Base-by-base conservation (phyloP, 2,329 filamentous ascomycete species). In the Claviceps purpurea region DNA sequence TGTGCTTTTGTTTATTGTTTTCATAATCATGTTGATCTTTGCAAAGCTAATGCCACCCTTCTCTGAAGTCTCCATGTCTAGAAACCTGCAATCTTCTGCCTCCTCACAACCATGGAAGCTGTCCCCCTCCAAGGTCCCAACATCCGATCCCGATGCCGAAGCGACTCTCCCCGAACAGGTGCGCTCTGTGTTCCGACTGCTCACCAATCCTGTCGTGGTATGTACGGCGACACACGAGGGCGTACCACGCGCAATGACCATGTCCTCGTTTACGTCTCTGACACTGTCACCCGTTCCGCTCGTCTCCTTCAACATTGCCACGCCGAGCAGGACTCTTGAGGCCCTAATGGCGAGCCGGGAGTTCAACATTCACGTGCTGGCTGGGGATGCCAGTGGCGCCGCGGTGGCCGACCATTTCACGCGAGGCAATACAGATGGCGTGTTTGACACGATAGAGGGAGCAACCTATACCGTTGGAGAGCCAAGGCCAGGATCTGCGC, bases 181-280 rank as follows among this genome's bases (percentile, higher is more conserved):
- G 22, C 76, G 75, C 52, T 65, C 68, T 47, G 67, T 77, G 22
- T 76, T 80, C 73, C 75, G 77, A 52, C 70, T 74, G 14, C 65
- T 81, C 13, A 67, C 74, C 2, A 73, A 78, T 58, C 73, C 76
- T 0, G 75, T 77, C 40, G 75, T 79, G n/a, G 72, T 79, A 13
- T 76, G 76, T 60, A 79, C 77, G 22, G 66, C 75, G 22, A 62
- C 66, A n/a, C 62, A 67, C 39, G 56, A 61, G 37, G 22, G 63
- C 54, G 51, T 59, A 42, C 61, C 72, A 5, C 69, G 73, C 37
- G 78, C 72, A 47, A 77, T 81, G 72, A 81, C 78, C 37, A 77
- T 80, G 68, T 81, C 78, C 6, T 80, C 77, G 2, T 74, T 82
- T 56, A 77, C 77, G 2, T 79, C 76, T 0, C 64, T 82, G 26